phyloP scores from a whole-genome alignment of 805 yeast species.

The Saccharomycopsis amapae region DNA sequence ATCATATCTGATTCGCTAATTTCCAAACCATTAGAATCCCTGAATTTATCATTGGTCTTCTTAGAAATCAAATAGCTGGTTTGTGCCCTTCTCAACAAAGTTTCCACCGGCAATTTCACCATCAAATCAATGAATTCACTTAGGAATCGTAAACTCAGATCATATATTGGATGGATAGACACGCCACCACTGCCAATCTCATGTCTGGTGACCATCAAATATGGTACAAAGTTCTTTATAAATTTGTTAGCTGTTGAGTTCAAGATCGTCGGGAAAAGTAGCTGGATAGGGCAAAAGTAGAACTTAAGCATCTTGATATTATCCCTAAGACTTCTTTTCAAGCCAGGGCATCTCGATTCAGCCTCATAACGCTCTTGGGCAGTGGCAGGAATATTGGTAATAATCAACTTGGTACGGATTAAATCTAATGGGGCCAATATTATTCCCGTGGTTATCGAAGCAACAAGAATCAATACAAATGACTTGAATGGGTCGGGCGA shows the following conservation, averaged over 20 bases:
- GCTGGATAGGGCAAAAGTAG: constrained; percentile 47
- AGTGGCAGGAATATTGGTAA: constrained; percentile 48
- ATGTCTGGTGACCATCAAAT: constrained; percentile 47
- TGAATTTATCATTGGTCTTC: constrained; percentile 28
- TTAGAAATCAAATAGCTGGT: constrained; percentile 48
- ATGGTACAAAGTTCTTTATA: constrained; percentile 62
- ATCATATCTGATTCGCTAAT: constrained; percentile 45
- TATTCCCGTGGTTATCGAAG: constrained; percentile 66
- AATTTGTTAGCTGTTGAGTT: constrained; percentile 54
- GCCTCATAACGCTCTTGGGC: constrained; percentile 25
- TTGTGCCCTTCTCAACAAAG: constrained; percentile 78
- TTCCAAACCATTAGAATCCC: constrained; percentile 35
- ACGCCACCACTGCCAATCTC: constrained; percentile 54
- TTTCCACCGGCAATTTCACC: constrained; percentile 80
- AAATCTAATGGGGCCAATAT: constrained; percentile 75
- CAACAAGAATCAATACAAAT: constrained; percentile 59
- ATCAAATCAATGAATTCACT: constrained; percentile 64
- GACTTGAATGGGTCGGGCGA: constrained; percentile 69
- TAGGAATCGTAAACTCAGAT: constrained; percentile 43
- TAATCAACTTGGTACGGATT: constrained; percentile 68
- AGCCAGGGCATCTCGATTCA: constrained; percentile 21
- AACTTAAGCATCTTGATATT: constrained; percentile 47
- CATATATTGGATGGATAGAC: constrained; percentile 53
- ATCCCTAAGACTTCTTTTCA: constrained; percentile 62
- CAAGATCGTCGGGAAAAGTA: constrained; percentile 62